Evolutionary conservation across 148 eudicot species (phyloP), one percentile per base, ranked within the genome.

Genomic region (Chenopodium berlandieri): DNA sequence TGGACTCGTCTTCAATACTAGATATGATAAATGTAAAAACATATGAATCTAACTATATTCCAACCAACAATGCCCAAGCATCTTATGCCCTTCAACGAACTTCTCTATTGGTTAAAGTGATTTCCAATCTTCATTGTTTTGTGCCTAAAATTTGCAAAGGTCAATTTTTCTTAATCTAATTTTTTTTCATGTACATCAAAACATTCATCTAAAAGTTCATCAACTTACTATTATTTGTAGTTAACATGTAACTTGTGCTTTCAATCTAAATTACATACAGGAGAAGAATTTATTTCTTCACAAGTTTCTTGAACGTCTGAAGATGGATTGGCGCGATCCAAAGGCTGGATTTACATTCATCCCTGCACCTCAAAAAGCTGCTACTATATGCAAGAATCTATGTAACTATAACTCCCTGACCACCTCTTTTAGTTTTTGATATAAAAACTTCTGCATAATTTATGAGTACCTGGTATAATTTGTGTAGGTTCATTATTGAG

Each of bases 51-150:
- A 85, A 83, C 68, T 86, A 90, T 75, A 75, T 79, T 82, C 87
- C 89, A 65, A 81, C 82, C 54, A 87, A 87, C 82, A 75, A 82
- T 75, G 86, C 92, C 62, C 86, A 88, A 79, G 86, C 92, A 79
- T 87, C 94, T 16, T 94, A 92, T 91, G 96, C 97, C 19, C 97
- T 91, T 91, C 94, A 91, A 81, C 90, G 98, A 83, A 90, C 95
- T 27, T 90, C 99, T 44, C 86, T 94, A 25, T 86, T 97, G 88
- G 97, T 97, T 70, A 97, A 97, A 97, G 88, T 94, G 66, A 90
- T 97, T 48, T 98, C 99, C 82, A 97, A 97, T 86, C 98, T 97
- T 77, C 98, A 94, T 84, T 97, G 99, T 88, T 97, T 88, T 90
- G 92, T 90, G 87, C 97, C 98, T 74, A 90, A 91, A 71, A 91